phyloP scores from a whole-genome alignment of 352 stramenopile genomes.

The Pythium apleroticum region DNA sequence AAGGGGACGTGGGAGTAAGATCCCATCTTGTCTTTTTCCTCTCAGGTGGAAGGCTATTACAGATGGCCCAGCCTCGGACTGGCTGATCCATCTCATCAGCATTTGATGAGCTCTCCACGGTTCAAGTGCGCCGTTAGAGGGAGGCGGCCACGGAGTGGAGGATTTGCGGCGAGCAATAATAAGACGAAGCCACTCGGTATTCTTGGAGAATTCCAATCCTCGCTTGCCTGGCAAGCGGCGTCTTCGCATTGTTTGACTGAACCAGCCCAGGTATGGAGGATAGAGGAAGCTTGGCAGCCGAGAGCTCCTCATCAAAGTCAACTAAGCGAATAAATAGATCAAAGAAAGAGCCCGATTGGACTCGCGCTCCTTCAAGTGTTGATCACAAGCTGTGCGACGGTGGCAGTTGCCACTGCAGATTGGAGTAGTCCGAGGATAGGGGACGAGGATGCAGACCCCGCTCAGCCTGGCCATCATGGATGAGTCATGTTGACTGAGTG shows the following conservation, averaged over 20 bases:
- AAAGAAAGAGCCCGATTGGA: neutral
- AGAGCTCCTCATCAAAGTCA: neutral
- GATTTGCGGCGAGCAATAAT: conserved; percentile 7
- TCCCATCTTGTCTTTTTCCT: conserved; percentile 36
- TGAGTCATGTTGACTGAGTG: neutral
- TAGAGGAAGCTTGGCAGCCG: neutral
- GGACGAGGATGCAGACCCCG: neutral
- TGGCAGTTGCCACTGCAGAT: neutral
- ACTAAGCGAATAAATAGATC: neutral
- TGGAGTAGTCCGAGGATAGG: neutral
- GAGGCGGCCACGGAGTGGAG: neutral
- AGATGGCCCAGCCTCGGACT: conserved; percentile 11
- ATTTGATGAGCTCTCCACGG: neutral
- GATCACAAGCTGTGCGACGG: neutral
- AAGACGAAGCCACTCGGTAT: conserved; percentile 11
- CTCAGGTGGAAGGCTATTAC: conserved; percentile 21
- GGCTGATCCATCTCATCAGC: neutral
- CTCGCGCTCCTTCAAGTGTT: neutral
- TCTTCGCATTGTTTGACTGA: neutral
- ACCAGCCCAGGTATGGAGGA: conserved; percentile 1
- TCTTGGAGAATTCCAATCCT: conserved; percentile 4
- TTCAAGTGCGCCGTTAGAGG: neutral
- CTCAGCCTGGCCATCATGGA: neutral
- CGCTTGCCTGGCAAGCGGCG: neutral
- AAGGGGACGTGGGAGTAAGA: conserved; percentile 19